Conservation (phyloP, 2,329 filamentous ascomycete genomes). For the Aspergillus pseudoviridinutans region DNA sequence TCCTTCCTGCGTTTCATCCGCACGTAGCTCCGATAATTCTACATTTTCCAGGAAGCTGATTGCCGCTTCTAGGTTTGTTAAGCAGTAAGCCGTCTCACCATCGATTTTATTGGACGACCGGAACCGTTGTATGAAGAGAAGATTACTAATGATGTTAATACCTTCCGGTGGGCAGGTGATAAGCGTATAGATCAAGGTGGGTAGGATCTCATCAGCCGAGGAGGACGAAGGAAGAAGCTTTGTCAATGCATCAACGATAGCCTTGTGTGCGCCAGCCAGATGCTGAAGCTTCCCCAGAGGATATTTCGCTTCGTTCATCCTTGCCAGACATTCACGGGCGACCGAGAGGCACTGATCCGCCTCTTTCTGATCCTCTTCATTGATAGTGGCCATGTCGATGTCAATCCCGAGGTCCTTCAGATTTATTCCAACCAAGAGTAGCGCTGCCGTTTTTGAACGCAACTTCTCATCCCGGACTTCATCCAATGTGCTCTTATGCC, state of each 20-base stretch:
- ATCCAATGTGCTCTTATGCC: conserved; percentile 86
- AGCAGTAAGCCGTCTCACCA: conserved; percentile 90
- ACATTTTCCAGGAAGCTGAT: conserved; percentile 95
- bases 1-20: conserved; percentile 69
- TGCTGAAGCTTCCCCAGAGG: conserved; percentile 88
- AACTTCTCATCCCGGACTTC: conserved; percentile 93
- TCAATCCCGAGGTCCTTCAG: conserved; percentile 80
- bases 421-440: conserved; percentile 88
- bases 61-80: conserved; percentile 92
- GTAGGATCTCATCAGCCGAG: conserved; percentile 94
- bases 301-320: conserved; percentile 83
- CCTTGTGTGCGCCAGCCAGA: conserved; percentile 83
- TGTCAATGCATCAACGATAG: conserved; percentile 82
- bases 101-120: conserved; percentile 80
- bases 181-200: conserved; percentile 91
- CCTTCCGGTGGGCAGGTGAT: conserved; percentile 84
- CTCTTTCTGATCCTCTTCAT: conserved; percentile 59
- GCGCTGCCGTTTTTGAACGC: conserved; percentile 85
- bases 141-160: conserved; percentile 86
- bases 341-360: conserved; percentile 68
- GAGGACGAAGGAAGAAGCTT: conserved; percentile 67
- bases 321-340: conserved; percentile 66
- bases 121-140: conserved; percentile 92
- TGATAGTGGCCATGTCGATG: conserved; percentile 52
- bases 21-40: conserved; percentile 80